These are phyloP conservation scores for Mangifera indica DNA, from an alignment of 345 rosid species.

Conservation along the genomic window DNA sequence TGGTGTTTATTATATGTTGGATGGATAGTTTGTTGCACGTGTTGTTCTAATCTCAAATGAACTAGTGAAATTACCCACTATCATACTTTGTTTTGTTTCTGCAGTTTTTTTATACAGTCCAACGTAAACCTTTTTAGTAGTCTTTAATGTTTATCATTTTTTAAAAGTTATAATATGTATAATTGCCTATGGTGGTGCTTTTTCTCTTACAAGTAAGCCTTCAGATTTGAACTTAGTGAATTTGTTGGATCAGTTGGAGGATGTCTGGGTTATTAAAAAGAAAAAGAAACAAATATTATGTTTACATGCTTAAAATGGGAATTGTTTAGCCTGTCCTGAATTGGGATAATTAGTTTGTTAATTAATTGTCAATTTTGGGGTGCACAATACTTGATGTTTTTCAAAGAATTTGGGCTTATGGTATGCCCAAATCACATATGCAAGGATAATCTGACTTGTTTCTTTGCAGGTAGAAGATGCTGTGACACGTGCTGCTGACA, in stretches of 20 bases:
- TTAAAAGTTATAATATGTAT: no score
- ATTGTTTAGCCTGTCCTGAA: background rate
- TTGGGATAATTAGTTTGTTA: background rate
- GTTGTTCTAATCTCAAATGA: background rate
- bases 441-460: constrained; percentile 14
- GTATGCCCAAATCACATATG: background rate
- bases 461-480: constrained; percentile 73
- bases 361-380: background rate
- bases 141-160: no score
- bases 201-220: no score
- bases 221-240: no score
- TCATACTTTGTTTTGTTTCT: no score
- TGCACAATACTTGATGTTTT: background rate
- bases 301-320: background rate
- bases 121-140: no score
- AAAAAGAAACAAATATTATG: no score
- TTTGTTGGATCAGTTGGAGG: background rate
- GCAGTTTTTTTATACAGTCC: no score
- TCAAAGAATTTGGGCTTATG: background rate
- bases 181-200: no score
- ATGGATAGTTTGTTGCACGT: background rate
- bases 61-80: no score
- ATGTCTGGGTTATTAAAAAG: background rate
- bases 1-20: background rate
- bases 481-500: constrained; percentile 79